Evolutionary conservation across 208 protist species (phyloP).

Genomic region (Crithidia thermophila): DNA sequence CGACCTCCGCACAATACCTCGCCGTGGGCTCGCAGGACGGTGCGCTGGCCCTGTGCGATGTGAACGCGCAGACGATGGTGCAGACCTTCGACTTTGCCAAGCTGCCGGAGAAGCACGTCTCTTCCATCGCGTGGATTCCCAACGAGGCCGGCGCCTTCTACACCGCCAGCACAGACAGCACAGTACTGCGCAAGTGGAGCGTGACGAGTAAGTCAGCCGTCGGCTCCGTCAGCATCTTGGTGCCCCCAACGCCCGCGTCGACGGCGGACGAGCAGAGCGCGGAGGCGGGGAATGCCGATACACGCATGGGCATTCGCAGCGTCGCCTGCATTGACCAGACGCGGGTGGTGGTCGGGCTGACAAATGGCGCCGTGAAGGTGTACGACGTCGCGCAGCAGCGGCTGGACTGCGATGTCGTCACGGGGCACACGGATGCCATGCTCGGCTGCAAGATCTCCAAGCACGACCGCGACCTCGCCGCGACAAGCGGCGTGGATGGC

Average conservation of each 20-base stretch:
- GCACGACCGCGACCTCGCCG: constrained; percentile 80
- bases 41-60: constrained; percentile 64
- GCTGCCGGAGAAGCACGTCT: constrained; percentile 47
- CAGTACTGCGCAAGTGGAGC: constrained; percentile 69
- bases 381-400: constrained; percentile 66
- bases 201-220: constrained; percentile 58
- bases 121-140: constrained; percentile 68
- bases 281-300: background rate
- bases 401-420: constrained; percentile 54
- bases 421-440: constrained; percentile 84
- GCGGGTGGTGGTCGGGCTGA: constrained; percentile 63
- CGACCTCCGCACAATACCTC: constrained; percentile 64
- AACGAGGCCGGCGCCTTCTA: constrained; percentile 70
- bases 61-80: constrained; percentile 41
- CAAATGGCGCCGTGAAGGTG: constrained; percentile 71
- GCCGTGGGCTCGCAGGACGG: constrained; percentile 78
- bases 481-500: constrained; percentile 82
- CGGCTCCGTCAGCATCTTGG: constrained; percentile 39
- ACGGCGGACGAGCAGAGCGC: background rate
- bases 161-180: constrained; percentile 61
- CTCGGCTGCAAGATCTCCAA: constrained; percentile 75
- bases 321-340: constrained; percentile 53
- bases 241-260: background rate
- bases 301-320: constrained; percentile 34
- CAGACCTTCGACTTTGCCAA: constrained; percentile 53